These are phyloP conservation scores for Teratosphaeriaceae sp. DNA, from an alignment of 2,329 filamentous ascomycete species.

Conservation along the genomic window DNA sequence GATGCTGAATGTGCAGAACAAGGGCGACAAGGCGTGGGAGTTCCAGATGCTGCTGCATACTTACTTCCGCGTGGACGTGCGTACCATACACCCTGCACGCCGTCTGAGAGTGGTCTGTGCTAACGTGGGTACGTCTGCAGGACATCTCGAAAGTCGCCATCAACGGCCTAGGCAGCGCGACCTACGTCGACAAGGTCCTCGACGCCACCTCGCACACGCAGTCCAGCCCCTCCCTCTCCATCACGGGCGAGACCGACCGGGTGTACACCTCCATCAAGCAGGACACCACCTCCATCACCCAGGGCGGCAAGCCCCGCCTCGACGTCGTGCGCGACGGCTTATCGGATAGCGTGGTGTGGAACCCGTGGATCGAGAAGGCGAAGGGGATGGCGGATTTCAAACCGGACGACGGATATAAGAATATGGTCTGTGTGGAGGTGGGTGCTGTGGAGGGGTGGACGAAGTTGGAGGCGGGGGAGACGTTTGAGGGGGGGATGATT, in stretches of 20 bases:
- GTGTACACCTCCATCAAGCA: constrained; percentile 67
- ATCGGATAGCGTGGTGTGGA: constrained; percentile 89
- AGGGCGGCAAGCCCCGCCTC: constrained; percentile 59
- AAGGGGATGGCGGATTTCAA: constrained; percentile 77
- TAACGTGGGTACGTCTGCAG: too few species aligned
- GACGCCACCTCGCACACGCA: constrained; percentile 58
- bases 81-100: constrained; percentile 26
- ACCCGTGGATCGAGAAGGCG: constrained; percentile 86
- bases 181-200: constrained; percentile 76
- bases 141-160: constrained; percentile 71
- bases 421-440: constrained; percentile 92
- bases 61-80: constrained; percentile 74
- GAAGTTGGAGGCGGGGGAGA: constrained; percentile 72
- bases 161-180: constrained; percentile 66
- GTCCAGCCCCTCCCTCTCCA: constrained; percentile 56
- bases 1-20: constrained; percentile 80
- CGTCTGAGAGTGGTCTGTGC: too few species aligned
- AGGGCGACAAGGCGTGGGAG: constrained; percentile 75
- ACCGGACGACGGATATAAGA: constrained; percentile 82
- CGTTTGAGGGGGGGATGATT: constrained; percentile 58
- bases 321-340: constrained; percentile 78
- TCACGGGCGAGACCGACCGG: constrained; percentile 77
- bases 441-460: constrained; percentile 78
- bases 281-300: constrained; percentile 56
- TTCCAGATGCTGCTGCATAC: constrained; percentile 90